Evolutionary conservation across 2,329 filamentous ascomycete genomes (phyloP).

Genomic region (Scedosporium boydii): DNA sequence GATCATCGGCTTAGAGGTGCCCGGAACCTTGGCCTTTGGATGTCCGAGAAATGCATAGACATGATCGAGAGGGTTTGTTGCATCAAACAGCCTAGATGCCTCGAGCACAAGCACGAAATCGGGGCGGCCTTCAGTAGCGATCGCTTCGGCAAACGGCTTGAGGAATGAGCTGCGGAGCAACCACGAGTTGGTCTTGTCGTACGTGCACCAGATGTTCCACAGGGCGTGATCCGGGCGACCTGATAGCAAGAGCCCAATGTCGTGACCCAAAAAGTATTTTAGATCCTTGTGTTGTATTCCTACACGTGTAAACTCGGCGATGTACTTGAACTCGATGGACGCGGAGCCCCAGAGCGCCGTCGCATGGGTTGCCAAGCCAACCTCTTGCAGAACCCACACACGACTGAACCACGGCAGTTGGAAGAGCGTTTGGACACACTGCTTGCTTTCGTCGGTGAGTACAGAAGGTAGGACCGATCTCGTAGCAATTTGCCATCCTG

Average conservation of each 20-base stretch:
- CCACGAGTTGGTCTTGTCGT: not conserved
- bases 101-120: not conserved
- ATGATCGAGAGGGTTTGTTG: not conserved
- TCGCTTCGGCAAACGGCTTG: not conserved
- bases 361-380: slow-evolving; percentile 10
- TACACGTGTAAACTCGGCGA: not conserved
- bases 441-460: not conserved
- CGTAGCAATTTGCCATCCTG: not conserved
- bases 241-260: not conserved
- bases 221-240: not conserved
- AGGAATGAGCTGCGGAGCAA: not conserved
- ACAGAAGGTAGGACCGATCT: slow-evolving; percentile 5
- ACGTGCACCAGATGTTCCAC: not conserved
- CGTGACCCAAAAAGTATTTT: not conserved
- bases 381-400: slow-evolving; percentile 15
- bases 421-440: slow-evolving; percentile 10
- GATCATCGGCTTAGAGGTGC: not conserved
- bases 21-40: not conserved
- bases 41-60: not conserved
- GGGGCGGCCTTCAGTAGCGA: not conserved
- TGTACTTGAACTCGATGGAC: not conserved
- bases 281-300: not conserved
- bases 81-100: not conserved
- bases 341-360: slow-evolving; percentile 3
- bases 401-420: slow-evolving; percentile 12